Percentiles rank a stretch among this genome's conserved stretches.
phyloP scores from a whole-genome alignment of 768 basidiomycete species.

The Tricholoma sp. region DNA sequence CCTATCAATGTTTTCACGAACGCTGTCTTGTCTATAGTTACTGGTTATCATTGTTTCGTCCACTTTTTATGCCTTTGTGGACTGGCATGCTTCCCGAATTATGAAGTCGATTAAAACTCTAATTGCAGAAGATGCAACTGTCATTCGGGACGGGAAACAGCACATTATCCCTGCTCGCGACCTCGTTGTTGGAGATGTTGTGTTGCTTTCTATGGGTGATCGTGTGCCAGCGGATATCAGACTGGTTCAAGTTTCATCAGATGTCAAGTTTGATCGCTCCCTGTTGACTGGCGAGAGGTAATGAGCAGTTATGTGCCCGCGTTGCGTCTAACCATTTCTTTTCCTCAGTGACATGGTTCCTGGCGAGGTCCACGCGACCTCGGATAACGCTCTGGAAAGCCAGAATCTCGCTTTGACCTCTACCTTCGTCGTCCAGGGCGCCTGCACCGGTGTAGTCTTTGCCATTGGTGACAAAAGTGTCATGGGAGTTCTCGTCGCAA shows the following conservation, averaged over 20 bases:
- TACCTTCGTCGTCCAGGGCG: not conserved
- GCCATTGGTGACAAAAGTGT: not conserved
- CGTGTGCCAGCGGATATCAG: conserved; percentile 69
- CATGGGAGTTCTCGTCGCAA: not conserved
- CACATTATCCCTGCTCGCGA: conserved; percentile 49
- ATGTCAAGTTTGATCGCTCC: conserved; percentile 57
- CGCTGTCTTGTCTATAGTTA: not conserved
- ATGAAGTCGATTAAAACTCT: conserved; percentile 1
- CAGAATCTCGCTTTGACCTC: not conserved
- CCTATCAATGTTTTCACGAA: too few relatives aligned
- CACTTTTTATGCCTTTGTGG: not conserved
- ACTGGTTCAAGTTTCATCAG: conserved; percentile 52
- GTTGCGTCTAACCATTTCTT: not conserved
- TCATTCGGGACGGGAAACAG: not conserved
- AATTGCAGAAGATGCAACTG: not conserved
- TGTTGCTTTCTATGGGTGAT: conserved; percentile 58
- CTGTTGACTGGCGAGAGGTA: conserved; percentile 61
- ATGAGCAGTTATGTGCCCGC: conserved; percentile 1
- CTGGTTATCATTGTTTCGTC: not conserved
- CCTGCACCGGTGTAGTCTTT: not conserved
- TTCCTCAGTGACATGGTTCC: conserved; percentile 5
- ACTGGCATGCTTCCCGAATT: not conserved
- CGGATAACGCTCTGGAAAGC: conserved; percentile 31
- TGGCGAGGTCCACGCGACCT: conserved; percentile 24
- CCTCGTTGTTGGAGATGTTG: conserved; percentile 65